Percentiles rank a stretch among this genome's conserved stretches.
Evolutionary conservation across 2,329 filamentous ascomycete species (phyloP).

Genomic region (Aspergillus pseudoglaucus): DNA sequence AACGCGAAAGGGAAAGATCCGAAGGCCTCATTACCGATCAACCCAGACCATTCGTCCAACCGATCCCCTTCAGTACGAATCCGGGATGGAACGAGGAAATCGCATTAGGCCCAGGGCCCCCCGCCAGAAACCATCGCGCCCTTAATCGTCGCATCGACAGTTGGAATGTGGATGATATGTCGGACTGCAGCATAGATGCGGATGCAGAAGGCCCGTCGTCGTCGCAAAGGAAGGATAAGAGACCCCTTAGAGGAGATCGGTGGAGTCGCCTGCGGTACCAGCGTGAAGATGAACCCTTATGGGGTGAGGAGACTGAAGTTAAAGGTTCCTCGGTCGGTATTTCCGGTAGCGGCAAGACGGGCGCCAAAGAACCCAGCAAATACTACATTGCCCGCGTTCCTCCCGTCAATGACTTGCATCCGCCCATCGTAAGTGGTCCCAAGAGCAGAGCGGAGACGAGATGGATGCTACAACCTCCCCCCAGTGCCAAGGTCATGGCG

Average conservation of each 20-base stretch:
- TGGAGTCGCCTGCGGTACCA: conserved; percentile 79
- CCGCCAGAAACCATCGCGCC: conserved; percentile 49
- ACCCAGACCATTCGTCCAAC: conserved; percentile 70
- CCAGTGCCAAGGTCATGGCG: conserved; percentile 84
- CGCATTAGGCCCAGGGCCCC: conserved; percentile 66
- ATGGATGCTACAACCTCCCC: conserved; percentile 92
- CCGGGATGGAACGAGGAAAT: conserved; percentile 87
- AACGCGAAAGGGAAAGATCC: conserved; percentile 57
- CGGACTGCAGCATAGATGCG: conserved; percentile 29
- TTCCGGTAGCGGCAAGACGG: conserved; percentile 32
- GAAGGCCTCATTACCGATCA: conserved; percentile 56
- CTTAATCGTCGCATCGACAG: conserved; percentile 48
- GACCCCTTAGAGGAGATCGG: conserved; percentile 43
- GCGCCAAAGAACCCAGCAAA: conserved; percentile 39
- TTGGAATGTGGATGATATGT: conserved; percentile 49
- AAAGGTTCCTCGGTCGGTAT: conserved; percentile 52
- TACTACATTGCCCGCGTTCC: conserved; percentile 60
- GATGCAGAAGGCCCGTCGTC: conserved; percentile 8
- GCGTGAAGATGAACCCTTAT: conserved; percentile 79
- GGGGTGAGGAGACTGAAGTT: conserved; percentile 57
- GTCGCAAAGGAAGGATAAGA: conserved; percentile 43
- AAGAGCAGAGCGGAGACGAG: conserved; percentile 62
- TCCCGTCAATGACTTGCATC: conserved; percentile 79
- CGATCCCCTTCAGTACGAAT: conserved; percentile 73
- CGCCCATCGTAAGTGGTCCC: conserved; percentile 72